Conservation (phyloP, 768 basidiomycete species). For the Hydnomerulius pinastri region DNA sequence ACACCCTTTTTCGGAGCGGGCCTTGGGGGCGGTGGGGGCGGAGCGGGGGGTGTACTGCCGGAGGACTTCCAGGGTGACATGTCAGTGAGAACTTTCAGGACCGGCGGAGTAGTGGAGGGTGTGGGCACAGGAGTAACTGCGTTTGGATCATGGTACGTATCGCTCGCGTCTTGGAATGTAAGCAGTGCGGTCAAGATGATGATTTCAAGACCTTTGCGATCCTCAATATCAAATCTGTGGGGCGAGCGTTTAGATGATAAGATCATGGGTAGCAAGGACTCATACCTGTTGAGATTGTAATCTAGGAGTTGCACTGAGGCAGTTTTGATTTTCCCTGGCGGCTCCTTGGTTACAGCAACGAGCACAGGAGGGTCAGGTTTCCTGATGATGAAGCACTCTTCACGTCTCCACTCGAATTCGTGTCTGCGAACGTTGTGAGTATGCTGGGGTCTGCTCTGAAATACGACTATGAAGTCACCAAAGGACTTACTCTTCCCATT, state of each 20-base stretch:
- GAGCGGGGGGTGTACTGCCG: constrained; percentile 11
- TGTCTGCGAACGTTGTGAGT: constrained; percentile 47
- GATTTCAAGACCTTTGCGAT: constrained; percentile 85
- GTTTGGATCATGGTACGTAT: constrained; percentile 47
- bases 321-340: constrained; percentile 63
- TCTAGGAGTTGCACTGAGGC: constrained; percentile 75
- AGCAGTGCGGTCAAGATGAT: constrained; percentile 74
- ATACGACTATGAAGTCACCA: background rate
- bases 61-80: constrained; percentile 15
- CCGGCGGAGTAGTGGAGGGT: background rate
- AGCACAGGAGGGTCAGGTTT: constrained; percentile 89
- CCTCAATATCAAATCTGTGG: constrained; percentile 76
- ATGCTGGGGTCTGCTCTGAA: background rate
- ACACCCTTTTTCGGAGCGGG: constrained; percentile 66
- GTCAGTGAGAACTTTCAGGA: constrained; percentile 2
- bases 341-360: constrained; percentile 79
- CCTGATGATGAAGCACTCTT: constrained; percentile 79
- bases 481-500: constrained; percentile 75
- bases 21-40: constrained; percentile 54
- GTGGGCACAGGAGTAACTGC: constrained; percentile 5
- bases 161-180: constrained; percentile 74
- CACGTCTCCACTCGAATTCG: constrained; percentile 84
- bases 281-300: constrained; percentile 79
- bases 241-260: background rate
- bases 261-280: background rate